Base-by-base conservation (phyloP, 176 grass and related monocot genomes). In the Elaeis guineensis region DNA sequence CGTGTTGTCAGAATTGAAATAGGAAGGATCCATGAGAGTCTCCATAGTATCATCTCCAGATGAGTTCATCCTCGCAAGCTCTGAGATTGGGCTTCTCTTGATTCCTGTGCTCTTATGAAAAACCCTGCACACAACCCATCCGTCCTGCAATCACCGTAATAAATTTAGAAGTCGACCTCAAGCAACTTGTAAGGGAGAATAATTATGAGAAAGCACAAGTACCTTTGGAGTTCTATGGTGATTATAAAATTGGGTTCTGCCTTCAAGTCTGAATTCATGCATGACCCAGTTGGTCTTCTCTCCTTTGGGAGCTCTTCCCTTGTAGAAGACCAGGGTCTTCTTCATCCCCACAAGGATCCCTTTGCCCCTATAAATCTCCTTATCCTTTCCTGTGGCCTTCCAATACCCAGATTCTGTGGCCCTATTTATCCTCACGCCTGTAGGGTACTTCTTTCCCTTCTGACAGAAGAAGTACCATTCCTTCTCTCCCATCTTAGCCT, bases 301-400 rank as follows among this genome's bases (percentile, higher is more conserved):
- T n/a, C 89, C 89, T 29, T 68, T 59, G 2, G 89, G 89, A 62
- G 89, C 84, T 4, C 84, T 84, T 26, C 89, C 89, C 67, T 9
- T 82, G 78, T 94, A 82, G 56, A 94, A 94, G 21, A 94, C 89
- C 9, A 94, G 81, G 55, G 89, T 94, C 71, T 94, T 94, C 73
- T 89, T 89, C 89, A 85, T 82, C 58, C 89, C 89, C 0, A 94
- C 73, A 26, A 81, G 77, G 1, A 52, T 35, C 22, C 57, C 63
- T 17, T 55, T 70, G 0, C 20, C 50, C 11, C 54, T 81, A 61
- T 54, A 74, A 67, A 92, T 92, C 66, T 81, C 83, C 89, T 69
- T 87, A 62, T 92, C 89, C 20, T 78, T 92, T 32, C 89, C 83
- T 5, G 88, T 92, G 67, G 88, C 88, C 66, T 92, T 92, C 88